Percentiles rank a stretch among this genome's conserved stretches.
These are phyloP conservation scores for Epichloe glyceriae DNA, from an alignment of 2,329 filamentous ascomycete species.

Conservation along the genomic window DNA sequence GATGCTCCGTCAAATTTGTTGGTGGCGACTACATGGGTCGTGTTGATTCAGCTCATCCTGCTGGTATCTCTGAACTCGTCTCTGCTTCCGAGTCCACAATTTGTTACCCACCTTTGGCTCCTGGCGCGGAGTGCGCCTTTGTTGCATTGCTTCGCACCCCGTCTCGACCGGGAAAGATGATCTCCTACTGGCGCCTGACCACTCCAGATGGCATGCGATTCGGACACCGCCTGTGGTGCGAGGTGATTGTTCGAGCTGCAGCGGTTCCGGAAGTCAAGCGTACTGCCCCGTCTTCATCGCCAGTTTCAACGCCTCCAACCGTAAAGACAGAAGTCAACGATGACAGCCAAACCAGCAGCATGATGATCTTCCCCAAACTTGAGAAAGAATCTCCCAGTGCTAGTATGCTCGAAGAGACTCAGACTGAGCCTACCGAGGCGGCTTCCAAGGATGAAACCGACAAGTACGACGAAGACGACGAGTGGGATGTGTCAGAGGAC, in stretches of 20 bases:
- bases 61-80: constrained; percentile 63
- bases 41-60: constrained; percentile 65
- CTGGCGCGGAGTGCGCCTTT: constrained; percentile 68
- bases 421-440: constrained; percentile 37
- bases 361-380: constrained; percentile 94
- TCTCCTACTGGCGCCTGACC: constrained; percentile 95
- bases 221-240: constrained; percentile 90
- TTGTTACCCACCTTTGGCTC: constrained; percentile 52
- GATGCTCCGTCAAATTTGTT: constrained; percentile 81
- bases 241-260: constrained; percentile 55
- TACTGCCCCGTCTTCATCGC: constrained; percentile 8
- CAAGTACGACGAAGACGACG: constrained; percentile 37
- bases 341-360: constrained; percentile 31
- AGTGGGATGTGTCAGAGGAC: constrained; percentile 51
- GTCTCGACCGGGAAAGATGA: constrained; percentile 59
- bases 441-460: constrained; percentile 37
- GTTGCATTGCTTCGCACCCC: constrained; percentile 77
- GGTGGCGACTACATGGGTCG: constrained; percentile 96
- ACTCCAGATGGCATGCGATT: constrained; percentile 69
- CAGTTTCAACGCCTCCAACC: neutral
- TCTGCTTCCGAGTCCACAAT: constrained; percentile 74
- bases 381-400: constrained; percentile 82
- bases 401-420: constrained; percentile 57
- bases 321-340: constrained; percentile 17
- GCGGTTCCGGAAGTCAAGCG: constrained; percentile 14